These are phyloP conservation scores for Astragalus glycyphyllos DNA, from an alignment of 306 rosid genomes.

Conservation along the genomic window DNA sequence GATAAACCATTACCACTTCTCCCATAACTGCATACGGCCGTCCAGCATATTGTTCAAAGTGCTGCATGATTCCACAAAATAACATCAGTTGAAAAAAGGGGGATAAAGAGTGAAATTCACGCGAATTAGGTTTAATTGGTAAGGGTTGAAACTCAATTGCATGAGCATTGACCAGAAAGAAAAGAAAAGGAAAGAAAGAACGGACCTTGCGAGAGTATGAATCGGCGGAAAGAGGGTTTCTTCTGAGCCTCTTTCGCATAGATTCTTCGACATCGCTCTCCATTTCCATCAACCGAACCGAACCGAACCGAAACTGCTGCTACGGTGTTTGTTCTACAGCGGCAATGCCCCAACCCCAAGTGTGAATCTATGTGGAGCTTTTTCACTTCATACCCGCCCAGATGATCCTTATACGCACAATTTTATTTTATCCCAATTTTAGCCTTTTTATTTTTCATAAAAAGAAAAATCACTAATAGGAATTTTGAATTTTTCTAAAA, in stretches of 20 bases:
- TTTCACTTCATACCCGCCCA: too few relatives aligned
- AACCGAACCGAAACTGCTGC: not conserved
- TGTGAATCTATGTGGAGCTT: too few relatives aligned
- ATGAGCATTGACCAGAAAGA: not conserved
- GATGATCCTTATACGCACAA: too few relatives aligned
- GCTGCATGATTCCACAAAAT: constrained; percentile 52
- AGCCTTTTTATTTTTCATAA: too few relatives aligned
- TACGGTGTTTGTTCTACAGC: not conserved
- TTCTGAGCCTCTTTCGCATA: constrained; percentile 44
- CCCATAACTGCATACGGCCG: constrained; percentile 58
- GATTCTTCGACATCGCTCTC: constrained; percentile 51
- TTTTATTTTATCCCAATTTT: too few relatives aligned
- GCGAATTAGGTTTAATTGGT: constrained; percentile 12
- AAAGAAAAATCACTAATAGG: too few relatives aligned
- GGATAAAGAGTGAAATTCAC: constrained; percentile 7
- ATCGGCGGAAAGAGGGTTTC: constrained; percentile 34
- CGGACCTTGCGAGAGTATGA: constrained; percentile 50
- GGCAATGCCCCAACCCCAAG: not conserved
- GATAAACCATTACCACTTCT: constrained; percentile 57
- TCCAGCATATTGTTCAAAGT: constrained; percentile 52
- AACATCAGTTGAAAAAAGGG: constrained; percentile 5
- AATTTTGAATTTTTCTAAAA: too few relatives aligned
- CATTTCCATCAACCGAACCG: constrained; percentile 5
- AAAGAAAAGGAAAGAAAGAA: not conserved
- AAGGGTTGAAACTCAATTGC: not conserved